Percentiles rank a stretch among this genome's conserved stretches.
These are phyloP conservation scores for Monascus purpureus DNA, from an alignment of 495 filamentous ascomycete genomes.

Conservation along the genomic window DNA sequence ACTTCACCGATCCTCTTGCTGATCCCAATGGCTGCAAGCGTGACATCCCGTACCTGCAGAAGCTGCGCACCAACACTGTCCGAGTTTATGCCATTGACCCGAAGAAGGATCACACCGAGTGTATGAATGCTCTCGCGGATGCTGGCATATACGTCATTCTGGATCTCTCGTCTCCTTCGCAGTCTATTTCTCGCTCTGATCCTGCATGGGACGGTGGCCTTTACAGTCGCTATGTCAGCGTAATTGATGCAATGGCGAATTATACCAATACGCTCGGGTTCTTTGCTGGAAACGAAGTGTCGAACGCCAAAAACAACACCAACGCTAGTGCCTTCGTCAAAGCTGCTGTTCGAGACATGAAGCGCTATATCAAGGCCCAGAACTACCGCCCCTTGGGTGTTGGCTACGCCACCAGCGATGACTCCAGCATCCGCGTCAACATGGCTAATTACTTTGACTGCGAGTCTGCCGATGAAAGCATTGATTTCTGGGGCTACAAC, in stretches of 20 bases:
- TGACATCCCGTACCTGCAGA: conserved; percentile 62
- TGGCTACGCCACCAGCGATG: conserved; percentile 89
- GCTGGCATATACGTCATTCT: conserved; percentile 88
- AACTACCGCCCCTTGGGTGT: conserved; percentile 68
- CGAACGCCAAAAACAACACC: conserved; percentile 69
- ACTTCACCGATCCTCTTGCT: conserved; percentile 54
- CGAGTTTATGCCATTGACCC: conserved; percentile 89
- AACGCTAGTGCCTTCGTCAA: conserved; percentile 80
- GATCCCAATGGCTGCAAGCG: conserved; percentile 52
- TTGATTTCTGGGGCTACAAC: conserved; percentile 97
- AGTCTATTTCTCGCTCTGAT: conserved; percentile 68
- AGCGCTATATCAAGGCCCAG: conserved; percentile 70
- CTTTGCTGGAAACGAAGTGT: conserved; percentile 93
- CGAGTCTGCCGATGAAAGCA: conserved; percentile 44
- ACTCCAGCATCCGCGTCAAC: conserved; percentile 55
- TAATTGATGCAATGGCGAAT: conserved; percentile 60
- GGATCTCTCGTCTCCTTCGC: conserved; percentile 67
- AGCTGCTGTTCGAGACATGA: conserved; percentile 85
- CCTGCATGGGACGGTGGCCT: conserved; percentile 64
- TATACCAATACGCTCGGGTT: conserved; percentile 85
- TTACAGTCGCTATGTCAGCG: conserved; percentile 61
- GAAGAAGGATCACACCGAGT: conserved; percentile 52
- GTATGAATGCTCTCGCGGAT: conserved; percentile 67
- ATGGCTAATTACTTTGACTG: conserved; percentile 90
- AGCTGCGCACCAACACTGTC: conserved; percentile 72